Evolutionary conservation across 176 grass and related monocot species (phyloP).

Genomic region (Ensete glaucum): DNA sequence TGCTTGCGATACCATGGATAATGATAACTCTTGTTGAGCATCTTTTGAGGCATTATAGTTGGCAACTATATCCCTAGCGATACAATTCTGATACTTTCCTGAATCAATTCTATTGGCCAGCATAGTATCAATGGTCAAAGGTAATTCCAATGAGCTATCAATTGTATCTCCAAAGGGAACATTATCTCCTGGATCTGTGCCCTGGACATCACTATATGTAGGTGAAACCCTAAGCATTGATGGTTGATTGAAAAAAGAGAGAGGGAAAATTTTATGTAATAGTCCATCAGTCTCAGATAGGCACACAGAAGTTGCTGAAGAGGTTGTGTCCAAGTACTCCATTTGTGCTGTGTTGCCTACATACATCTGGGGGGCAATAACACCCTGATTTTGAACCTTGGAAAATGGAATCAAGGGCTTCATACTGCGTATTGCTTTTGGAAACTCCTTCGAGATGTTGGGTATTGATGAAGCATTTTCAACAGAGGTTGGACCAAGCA

Average conservation of each 20-base stretch:
- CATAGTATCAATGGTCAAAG: slow-evolving; percentile 53
- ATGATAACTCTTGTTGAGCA: slow-evolving; percentile 64
- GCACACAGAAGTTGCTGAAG: slow-evolving; percentile 78
- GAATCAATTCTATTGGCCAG: slow-evolving; percentile 51
- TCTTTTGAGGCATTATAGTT: slow-evolving; percentile 55
- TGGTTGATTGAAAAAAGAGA: slow-evolving; percentile 48
- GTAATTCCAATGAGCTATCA: slow-evolving; percentile 49
- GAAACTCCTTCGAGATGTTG: slow-evolving; percentile 28
- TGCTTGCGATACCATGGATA: slow-evolving; percentile 84
- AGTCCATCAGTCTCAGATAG: slow-evolving; percentile 56
- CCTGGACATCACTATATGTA: slow-evolving; percentile 55
- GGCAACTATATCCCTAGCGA: slow-evolving; percentile 48
- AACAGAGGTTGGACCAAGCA: slow-evolving; percentile 37
- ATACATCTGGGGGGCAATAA: slow-evolving; percentile 33
- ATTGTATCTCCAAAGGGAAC: slow-evolving; percentile 57
- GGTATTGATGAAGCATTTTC: slow-evolving; percentile 37
- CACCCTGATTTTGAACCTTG: slow-evolving; percentile 37
- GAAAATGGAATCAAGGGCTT: slow-evolving; percentile 36
- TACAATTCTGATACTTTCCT: slow-evolving; percentile 53
- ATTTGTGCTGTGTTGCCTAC: slow-evolving; percentile 45
- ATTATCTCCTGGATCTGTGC: slow-evolving; percentile 49
- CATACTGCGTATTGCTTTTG: slow-evolving; percentile 36
- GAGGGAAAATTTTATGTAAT: slow-evolving; percentile 49
- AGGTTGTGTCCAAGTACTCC: slow-evolving; percentile 69
- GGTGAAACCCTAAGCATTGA: slow-evolving; percentile 49